Base-by-base conservation (phyloP, 805 yeast species). In the Nakazawaea populi region DNA sequence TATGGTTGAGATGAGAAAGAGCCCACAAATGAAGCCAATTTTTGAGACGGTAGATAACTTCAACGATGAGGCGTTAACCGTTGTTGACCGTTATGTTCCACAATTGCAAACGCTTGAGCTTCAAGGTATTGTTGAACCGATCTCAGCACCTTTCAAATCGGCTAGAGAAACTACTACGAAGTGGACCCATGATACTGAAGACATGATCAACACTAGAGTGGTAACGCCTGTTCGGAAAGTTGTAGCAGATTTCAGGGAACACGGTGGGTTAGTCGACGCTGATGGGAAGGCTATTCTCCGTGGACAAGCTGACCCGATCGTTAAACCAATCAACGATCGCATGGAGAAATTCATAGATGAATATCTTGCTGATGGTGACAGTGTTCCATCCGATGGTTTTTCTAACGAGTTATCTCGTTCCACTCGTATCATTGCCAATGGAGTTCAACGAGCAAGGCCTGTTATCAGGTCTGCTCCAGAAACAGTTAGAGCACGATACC, bases 251-350 rank as follows among this genome's bases (percentile, higher is more conserved):
- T 66, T 75, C 52, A 81, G 86, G 55, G 71, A 70, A 47, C 67
- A 67, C 48, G 71, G 77, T 34, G 59, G 80, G 40, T 75, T 77
- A 61, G 41, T 34, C 11, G 82, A 82, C 59, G 73, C 79, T 6
- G 69, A 80, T 32, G 89, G 89, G 28, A 80, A 79, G 59, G 85
- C 87, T 40, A 61, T 83, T 47, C 56, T 86, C 38, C 73, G 89
- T 56, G 72, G 84, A n/a, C 74, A 77, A 28, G 59, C 83, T 27
- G 89, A 85, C 63, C 84, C 87, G 4, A 36, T 83, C 10, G 69
- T 86, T 44, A 72, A 70, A 37, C 91, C 94, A 31, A 43, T 84
- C 43, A 89, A 86, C 67, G 66, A 73, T 36, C 67, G 72, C 35
- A 63, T 86, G 47, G 82, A 76, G 54, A 62, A 70, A 1, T 57